Base-by-base conservation (phyloP, 75 land plant species). In the Pinus albicaulis region DNA sequence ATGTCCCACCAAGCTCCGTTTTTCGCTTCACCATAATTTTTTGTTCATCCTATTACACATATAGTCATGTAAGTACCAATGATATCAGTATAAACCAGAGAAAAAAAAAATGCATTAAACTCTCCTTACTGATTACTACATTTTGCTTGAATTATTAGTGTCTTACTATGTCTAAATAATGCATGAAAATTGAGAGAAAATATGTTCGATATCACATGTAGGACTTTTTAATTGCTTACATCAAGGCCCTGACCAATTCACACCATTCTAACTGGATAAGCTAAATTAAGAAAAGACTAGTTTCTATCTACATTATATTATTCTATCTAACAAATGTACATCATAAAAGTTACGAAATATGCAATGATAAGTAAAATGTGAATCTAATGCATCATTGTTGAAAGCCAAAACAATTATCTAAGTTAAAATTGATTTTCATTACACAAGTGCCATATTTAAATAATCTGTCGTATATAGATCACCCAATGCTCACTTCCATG, bases 1-100 rank as follows among this genome's bases (percentile, higher is more conserved):
- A 89, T 56, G 87, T 81, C 48, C 93, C 93, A 19, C 93, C 93
- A 73, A 91, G 84, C 81, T 91, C 93, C 14, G 93, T 91, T 84
- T 89, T 91, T 34, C 91, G 80, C 83, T 89, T 91, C 25, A 53
- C 72, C 44, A 91, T 86, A 31, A 80, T 77, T 66, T 83, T 82
- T 55, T 83, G 87, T 48, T 91, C 91, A 68, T 89, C 91, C 91
- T 91, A 69, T 68, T 68, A 44, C 44, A n/a, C 71, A 68, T 41
- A 68, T 68, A 38, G 34, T 38, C 71, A 38, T 41, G n/a, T 68
- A 41, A n/a, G 52, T 10, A 68, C 4, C n/a, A n/a, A 41, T 41
- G 2, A 8, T 64, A 41, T 64, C 41, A 64, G 68, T 31, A 19
- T 64, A 64, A 20, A 31, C 41, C 34, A 64, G 19, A 31, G 2